Conservation (phyloP, 192 early-diverging fungal species). For the Pilaira anomala region DNA sequence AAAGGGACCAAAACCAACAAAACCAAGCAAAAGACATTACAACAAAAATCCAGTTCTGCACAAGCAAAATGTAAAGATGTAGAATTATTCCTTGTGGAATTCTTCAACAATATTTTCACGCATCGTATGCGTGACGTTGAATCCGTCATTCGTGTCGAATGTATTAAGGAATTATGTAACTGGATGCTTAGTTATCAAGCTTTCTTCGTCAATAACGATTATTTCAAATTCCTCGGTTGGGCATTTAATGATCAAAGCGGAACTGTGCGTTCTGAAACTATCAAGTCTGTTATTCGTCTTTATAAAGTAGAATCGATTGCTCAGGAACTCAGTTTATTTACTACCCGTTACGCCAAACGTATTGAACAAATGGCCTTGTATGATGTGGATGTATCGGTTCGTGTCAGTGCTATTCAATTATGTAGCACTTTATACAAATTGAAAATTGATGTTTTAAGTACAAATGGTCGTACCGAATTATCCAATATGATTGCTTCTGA, state of each 20-base stretch:
- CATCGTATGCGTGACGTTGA: constrained; percentile 90
- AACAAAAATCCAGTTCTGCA: constrained; percentile 42
- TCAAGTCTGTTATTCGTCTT: constrained; percentile 60
- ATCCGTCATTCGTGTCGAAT: constrained; percentile 79
- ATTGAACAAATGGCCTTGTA: constrained; percentile 73
- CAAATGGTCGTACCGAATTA: constrained; percentile 58
- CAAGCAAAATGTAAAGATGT: constrained; percentile 56
- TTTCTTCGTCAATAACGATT: constrained; percentile 66
- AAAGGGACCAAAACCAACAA: constrained; percentile 34
- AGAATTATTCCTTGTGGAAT: constrained; percentile 59
- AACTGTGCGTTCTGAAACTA: constrained; percentile 62
- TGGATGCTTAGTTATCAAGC: constrained; percentile 76
- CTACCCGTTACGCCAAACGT: constrained; percentile 64
- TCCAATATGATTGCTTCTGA: constrained; percentile 70
- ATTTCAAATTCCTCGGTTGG: constrained; percentile 87
- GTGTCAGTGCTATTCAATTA: constrained; percentile 48
- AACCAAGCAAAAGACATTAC: constrained; percentile 33
- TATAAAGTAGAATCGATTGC: constrained; percentile 56
- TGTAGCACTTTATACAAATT: constrained; percentile 37
- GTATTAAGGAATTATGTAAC: constrained; percentile 72
- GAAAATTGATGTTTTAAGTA: constrained; percentile 56
- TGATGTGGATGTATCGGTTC: constrained; percentile 58
- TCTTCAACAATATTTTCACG: constrained; percentile 87
- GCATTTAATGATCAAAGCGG: constrained; percentile 76
- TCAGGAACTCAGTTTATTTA: constrained; percentile 57